phyloP scores from a whole-genome alignment of 1,139 yeast genomes.

The Eremothecium cymbalariae region DNA sequence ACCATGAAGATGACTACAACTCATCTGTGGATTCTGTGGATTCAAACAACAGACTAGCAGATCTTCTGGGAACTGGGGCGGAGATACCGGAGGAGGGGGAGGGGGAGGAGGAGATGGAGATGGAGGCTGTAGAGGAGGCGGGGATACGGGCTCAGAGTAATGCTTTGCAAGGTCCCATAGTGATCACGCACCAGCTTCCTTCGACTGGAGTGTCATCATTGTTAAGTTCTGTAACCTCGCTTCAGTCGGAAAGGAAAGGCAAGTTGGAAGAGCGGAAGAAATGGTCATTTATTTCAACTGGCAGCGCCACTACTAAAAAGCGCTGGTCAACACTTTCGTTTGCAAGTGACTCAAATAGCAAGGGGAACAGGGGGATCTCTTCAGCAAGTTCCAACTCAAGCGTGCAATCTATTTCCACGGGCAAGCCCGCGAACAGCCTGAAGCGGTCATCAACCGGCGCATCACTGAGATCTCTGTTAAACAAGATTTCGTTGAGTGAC shows the following conservation, averaged over 20 bases:
- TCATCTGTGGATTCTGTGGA: constrained; percentile 16
- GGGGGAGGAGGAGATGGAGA: constrained; percentile 7
- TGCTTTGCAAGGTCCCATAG: no score
- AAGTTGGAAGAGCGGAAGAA: constrained; percentile 21
- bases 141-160: neutral
- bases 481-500: constrained; percentile 22
- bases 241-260: constrained; percentile 2
- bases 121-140: constrained; percentile 3
- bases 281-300: constrained; percentile 27
- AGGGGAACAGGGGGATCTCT: constrained; percentile 9
- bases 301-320: constrained; percentile 25
- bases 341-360: constrained; percentile 11
- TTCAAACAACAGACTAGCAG: no score
- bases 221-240: neutral
- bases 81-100: neutral
- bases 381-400: constrained; percentile 10
- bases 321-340: constrained; percentile 29
- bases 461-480: constrained; percentile 26
- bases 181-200: no score
- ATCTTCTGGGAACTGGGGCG: constrained; percentile 4
- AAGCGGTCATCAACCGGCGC: constrained; percentile 29
- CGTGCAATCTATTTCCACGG: constrained; percentile 5
- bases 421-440: constrained; percentile 12
- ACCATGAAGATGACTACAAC: constrained; percentile 26
- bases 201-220: no score